These are phyloP conservation scores for Pulveroboletus ravenelii DNA, from an alignment of 768 basidiomycete genomes.

Conservation along the genomic window DNA sequence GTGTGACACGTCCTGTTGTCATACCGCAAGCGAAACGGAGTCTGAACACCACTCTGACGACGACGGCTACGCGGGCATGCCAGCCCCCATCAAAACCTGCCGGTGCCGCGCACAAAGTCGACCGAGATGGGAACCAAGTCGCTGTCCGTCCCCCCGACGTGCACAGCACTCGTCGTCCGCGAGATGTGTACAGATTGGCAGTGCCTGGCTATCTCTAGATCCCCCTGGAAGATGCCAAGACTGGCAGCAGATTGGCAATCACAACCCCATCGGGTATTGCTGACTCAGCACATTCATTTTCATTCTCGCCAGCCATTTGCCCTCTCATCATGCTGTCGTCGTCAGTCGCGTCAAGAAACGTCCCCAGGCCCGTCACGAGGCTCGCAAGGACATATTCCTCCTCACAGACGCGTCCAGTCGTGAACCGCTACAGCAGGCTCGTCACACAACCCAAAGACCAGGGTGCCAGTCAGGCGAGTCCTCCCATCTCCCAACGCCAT, in stretches of 20 bases:
- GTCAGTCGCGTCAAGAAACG: constrained; percentile 9
- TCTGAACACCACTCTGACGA: not conserved
- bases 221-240: not conserved
- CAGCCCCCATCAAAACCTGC: no score
- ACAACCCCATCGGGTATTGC: not conserved
- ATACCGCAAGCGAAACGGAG: constrained; percentile 3
- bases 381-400: constrained; percentile 36
- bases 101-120: no score
- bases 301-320: no score
- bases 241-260: not conserved
- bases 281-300: constrained; percentile 12
- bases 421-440: constrained; percentile 71
- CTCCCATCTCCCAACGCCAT: not conserved
- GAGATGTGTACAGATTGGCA: no score
- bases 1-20: not conserved
- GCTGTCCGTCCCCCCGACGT: no score
- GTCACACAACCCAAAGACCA: constrained; percentile 93
- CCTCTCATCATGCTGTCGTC: constrained; percentile 18
- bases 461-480: constrained; percentile 81
- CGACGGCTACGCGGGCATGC: no score
- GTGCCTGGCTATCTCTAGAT: not conserved
- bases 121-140: no score
- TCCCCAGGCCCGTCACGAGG: constrained; percentile 8
- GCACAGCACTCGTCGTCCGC: no score
- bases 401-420: constrained; percentile 38